phyloP scores from a whole-genome alignment of 2,329 filamentous ascomycete species.

The Mariannaea sp. region DNA sequence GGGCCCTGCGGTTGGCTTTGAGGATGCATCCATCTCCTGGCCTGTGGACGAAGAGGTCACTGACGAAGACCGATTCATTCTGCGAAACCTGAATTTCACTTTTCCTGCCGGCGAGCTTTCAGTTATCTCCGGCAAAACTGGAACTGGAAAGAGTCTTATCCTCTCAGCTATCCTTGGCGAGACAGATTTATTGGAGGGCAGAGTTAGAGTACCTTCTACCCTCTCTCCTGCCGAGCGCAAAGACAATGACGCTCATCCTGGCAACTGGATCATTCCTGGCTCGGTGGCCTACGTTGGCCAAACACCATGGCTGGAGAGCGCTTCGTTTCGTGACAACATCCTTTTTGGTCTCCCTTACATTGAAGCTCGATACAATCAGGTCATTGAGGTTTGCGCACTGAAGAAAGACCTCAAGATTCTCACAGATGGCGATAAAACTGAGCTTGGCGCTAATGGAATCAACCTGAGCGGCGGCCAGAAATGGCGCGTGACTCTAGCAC shows the following conservation, averaged over 20 bases:
- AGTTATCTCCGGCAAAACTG: conserved; percentile 77
- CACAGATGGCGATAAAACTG: conserved; percentile 75
- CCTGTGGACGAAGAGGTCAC: conserved; percentile 66
- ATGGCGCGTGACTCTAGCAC: conserved; percentile 79
- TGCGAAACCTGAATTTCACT: conserved; percentile 66
- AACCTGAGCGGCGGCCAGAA: conserved; percentile 84
- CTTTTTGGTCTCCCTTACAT: conserved; percentile 75
- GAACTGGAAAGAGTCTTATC: conserved; percentile 77
- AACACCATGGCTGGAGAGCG: conserved; percentile 86
- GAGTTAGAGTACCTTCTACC: conserved; percentile 59
- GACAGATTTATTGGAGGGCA: conserved; percentile 69
- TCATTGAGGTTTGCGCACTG: conserved; percentile 73
- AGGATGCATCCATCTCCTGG: conserved; percentile 74
- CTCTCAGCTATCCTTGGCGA: conserved; percentile 77
- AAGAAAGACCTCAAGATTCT: conserved; percentile 78
- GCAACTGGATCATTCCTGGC: conserved; percentile 71
- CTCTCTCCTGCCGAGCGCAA: conserved; percentile 59
- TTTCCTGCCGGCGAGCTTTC: conserved; percentile 74
- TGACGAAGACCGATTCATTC: conserved; percentile 64
- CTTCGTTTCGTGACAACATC: conserved; percentile 77
- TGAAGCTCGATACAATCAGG: conserved; percentile 70
- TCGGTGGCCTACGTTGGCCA: conserved; percentile 78
- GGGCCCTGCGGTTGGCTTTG: conserved; percentile 66
- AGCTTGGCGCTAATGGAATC: conserved; percentile 84
- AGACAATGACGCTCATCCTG: conserved; percentile 64